phyloP scores from a whole-genome alignment of 495 filamentous ascomycete genomes.

The Thozetella sp. region DNA sequence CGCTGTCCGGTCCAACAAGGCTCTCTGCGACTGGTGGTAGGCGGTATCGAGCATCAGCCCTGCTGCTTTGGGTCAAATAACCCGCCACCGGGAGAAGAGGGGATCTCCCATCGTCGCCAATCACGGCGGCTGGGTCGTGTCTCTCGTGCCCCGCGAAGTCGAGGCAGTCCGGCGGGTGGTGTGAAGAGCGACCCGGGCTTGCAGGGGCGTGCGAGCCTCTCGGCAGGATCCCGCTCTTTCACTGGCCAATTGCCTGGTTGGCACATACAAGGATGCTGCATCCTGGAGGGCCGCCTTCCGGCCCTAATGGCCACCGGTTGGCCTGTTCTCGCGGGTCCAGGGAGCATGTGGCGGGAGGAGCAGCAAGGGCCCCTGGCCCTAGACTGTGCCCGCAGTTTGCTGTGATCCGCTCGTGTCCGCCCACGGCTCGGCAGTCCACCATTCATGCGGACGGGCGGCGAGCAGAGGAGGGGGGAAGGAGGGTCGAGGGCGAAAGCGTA shows the following conservation, averaged over 20 bases:
- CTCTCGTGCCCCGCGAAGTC: not conserved
- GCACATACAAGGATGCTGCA: conserved; percentile 1
- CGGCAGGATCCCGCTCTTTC: not conserved
- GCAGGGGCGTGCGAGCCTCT: not conserved
- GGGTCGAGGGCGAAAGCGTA: not conserved
- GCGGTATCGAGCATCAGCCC: not conserved
- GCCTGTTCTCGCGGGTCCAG: not conserved
- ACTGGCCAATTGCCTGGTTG: not conserved
- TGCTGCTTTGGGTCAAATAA: not conserved
- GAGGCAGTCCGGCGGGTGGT: not conserved
- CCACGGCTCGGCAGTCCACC: not conserved
- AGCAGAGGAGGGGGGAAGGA: not conserved
- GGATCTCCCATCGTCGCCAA: not conserved
- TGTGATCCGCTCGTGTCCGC: no score
- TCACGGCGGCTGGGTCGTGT: not conserved
- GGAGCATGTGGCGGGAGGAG: no score
- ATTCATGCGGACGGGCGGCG: not conserved
- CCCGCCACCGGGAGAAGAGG: not conserved
- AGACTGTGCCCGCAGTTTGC: not conserved
- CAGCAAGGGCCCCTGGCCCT: not conserved
- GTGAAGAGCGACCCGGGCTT: not conserved
- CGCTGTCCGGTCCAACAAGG: no score
- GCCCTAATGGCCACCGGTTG: not conserved
- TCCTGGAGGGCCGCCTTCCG: not conserved
- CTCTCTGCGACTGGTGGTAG: no score